phyloP scores from a whole-genome alignment of 78 protist genomes.

The Polysphondylium violaceum region DNA sequence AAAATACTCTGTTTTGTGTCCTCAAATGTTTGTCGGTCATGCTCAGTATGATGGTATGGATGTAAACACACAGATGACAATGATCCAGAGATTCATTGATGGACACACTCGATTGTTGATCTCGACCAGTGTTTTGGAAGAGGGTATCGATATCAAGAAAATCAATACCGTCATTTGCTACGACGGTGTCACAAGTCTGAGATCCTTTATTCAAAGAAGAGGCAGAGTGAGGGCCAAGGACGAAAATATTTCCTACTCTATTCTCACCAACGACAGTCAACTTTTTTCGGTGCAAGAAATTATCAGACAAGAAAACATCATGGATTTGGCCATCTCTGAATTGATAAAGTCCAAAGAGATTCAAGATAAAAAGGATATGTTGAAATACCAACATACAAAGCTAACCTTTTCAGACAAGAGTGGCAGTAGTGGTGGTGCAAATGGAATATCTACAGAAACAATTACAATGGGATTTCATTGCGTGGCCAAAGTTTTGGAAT shows the following conservation, averaged over 20 bases:
- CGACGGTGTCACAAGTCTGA: constrained; percentile 9
- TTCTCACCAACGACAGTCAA: too few species aligned
- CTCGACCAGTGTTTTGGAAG: constrained; percentile 76
- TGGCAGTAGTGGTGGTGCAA: too few species aligned
- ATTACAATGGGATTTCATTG: too few species aligned
- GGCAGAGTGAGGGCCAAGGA: constrained; percentile 61
- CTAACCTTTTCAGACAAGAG: too few species aligned
- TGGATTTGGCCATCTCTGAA: too few species aligned
- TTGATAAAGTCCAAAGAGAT: too few species aligned
- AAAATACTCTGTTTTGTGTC: too few species aligned
- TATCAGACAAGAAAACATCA: too few species aligned
- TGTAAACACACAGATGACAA: not conserved
- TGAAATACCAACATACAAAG: not conserved
- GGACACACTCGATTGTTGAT: constrained; percentile 38
- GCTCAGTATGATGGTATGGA: constrained; percentile 50
- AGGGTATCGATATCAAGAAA: constrained; percentile 74
- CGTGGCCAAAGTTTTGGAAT: too few species aligned
- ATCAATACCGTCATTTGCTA: constrained; percentile 48
- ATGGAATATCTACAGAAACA: too few species aligned
- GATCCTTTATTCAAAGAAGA: constrained; percentile 50
- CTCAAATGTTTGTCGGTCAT: constrained; percentile 25
- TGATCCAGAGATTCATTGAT: constrained; percentile 11
- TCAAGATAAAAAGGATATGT: not conserved
- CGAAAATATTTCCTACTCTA: too few species aligned
- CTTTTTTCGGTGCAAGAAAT: too few species aligned